Evolutionary conservation across 1,139 yeast genomes (phyloP), one percentile per base, ranked within the genome.

Genomic region (Suhomyces yuchorum): DNA sequence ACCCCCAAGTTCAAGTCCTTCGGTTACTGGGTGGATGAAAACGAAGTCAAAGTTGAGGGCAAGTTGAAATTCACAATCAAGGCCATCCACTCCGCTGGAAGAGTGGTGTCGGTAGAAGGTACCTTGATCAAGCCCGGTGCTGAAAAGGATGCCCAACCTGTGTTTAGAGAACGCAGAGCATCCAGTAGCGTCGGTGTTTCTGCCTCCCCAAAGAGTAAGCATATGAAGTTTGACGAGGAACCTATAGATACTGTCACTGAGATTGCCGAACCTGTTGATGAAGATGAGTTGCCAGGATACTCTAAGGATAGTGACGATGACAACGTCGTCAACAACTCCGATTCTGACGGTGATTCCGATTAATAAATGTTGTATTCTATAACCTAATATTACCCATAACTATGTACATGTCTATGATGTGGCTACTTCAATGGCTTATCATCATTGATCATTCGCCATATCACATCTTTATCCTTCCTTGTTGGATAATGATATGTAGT

Each of bases 1-100:
- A 23, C 47, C 18, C 44, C 51, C 7, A 63, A 65, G 48, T 70
- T 75, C 56, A 74, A 73, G 50, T 84, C 92, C 0, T 73, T 87
- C 58, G 99, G 98, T 2, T 80, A 87, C 65, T 93, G 98, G 98
- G 75, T 75, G 11, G 97, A 92, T 63, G 86, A 76, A 44, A 72
- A 80, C 46, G 96, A 86, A 19, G 74, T 78, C 44, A 82, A 84
- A 49, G 74, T 93, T 35, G 97, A 87, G 57, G 97, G 97, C 3
- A 89, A 87, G 65, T 67, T 92, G 47, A 75, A 75, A 56, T 91
- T 93, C 66, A 81, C 84, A 7, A 81, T 92, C 35, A 87, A 83
- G 62, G 75, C 83, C 30, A 77, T 92, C 49, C 85, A 85, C 59
- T 84, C 88, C 15, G 80, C 92, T 4, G 96, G 97, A 14, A 84